phyloP scores from a whole-genome alignment of 2,329 filamentous ascomycete species.

The Pseudogymnoascus destructans region DNA sequence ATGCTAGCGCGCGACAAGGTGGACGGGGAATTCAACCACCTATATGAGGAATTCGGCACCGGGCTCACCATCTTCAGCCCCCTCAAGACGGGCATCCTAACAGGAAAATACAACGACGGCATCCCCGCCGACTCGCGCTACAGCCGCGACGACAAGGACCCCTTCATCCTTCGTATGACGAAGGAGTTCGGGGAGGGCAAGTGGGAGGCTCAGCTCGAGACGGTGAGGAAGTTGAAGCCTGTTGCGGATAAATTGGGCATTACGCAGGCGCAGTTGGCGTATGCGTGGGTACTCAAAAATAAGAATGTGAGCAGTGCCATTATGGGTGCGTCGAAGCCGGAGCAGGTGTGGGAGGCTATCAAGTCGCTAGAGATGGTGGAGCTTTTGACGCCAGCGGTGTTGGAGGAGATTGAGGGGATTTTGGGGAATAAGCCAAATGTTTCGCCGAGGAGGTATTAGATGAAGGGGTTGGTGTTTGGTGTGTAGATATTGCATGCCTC shows the following conservation, averaged over 20 bases:
- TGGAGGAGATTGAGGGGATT: conserved; percentile 46
- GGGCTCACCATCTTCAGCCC: conserved; percentile 53
- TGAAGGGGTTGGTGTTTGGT: background rate
- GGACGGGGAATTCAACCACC: conserved; percentile 47
- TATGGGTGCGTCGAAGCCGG: conserved; percentile 42
- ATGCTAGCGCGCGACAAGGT: conserved; percentile 47
- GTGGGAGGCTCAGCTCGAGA: conserved; percentile 44
- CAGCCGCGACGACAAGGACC: conserved; percentile 39
- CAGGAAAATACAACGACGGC: conserved; percentile 54
- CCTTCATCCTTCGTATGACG: conserved; percentile 32
- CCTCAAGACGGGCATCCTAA: conserved; percentile 45
- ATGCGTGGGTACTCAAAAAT: conserved; percentile 52
- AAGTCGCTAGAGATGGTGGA: conserved; percentile 39
- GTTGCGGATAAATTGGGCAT: conserved; percentile 53
- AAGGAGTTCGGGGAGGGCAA: conserved; percentile 33
- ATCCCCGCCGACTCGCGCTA: conserved; percentile 48
- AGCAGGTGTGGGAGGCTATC: conserved; percentile 48
- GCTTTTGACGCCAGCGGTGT: conserved; percentile 44
- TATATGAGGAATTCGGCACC: conserved; percentile 46
- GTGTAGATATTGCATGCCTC: background rate
- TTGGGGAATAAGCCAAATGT: conserved; percentile 44
- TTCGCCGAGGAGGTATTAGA: conserved; percentile 20
- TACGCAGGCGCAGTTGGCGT: conserved; percentile 36
- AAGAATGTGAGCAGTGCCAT: conserved; percentile 48
- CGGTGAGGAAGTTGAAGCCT: conserved; percentile 45